Evolutionary conservation across 352 stramenopile genomes (phyloP).

Genomic region (Blastocystis sp.): DNA sequence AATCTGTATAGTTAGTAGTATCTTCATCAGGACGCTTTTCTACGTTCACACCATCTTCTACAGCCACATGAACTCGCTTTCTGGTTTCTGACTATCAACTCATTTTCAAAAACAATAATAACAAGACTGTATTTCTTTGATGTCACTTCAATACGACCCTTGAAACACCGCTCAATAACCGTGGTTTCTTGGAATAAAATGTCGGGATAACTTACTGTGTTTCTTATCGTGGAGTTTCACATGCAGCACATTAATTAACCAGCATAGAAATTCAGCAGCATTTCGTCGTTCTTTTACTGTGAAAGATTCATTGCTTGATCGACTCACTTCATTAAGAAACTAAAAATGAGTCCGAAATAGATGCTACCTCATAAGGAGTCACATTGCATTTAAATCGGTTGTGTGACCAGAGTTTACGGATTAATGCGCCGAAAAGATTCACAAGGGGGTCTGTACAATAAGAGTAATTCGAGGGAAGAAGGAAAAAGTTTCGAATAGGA

Average conservation of each 20-base stretch:
- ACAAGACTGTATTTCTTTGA: constrained; percentile 70
- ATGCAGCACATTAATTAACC: constrained; percentile 89
- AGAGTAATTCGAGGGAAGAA: constrained; percentile 70
- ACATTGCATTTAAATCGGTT: constrained; percentile 96
- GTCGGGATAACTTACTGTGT: not conserved
- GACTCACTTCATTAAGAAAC: constrained; percentile 73
- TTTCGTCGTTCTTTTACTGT: constrained; percentile 85
- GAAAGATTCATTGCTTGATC: constrained; percentile 91
- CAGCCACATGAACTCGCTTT: constrained; percentile 67
- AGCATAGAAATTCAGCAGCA: constrained; percentile 88
- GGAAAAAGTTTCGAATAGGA: constrained; percentile 90
- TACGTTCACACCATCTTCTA: constrained; percentile 64
- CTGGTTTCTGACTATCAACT: constrained; percentile 63
- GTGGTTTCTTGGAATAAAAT: constrained; percentile 60
- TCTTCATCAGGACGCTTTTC: constrained; percentile 63
- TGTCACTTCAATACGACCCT: constrained; percentile 85
- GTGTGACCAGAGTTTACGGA: constrained; percentile 93
- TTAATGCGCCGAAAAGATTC: constrained; percentile 85
- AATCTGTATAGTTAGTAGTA: constrained; percentile 7
- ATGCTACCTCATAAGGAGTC: constrained; percentile 82
- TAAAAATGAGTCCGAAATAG: not conserved
- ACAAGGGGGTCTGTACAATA: constrained; percentile 70
- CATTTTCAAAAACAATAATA: constrained; percentile 1
- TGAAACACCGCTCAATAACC: constrained; percentile 78
- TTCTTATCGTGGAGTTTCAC: constrained; percentile 66